These are phyloP conservation scores for Friedmanniomyces simplex DNA, from an alignment of 495 filamentous ascomycete species.

Conservation along the genomic window DNA sequence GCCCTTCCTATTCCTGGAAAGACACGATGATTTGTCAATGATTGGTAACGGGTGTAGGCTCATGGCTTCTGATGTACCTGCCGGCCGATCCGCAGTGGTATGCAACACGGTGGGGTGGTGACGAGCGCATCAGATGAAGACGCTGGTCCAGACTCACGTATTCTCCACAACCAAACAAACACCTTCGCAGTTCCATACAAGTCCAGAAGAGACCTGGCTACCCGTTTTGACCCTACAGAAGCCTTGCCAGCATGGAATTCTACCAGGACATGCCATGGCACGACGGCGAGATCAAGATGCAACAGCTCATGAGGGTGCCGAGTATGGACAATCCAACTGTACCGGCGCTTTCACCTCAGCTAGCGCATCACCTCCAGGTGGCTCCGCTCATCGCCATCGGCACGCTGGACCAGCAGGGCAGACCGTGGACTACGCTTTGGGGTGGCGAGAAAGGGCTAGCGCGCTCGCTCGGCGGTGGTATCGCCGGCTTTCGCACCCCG, in stretches of 20 bases:
- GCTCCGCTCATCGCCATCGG: conserved; percentile 63
- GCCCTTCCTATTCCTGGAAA: neutral
- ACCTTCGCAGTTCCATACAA: too few species aligned
- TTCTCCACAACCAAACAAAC: too few species aligned
- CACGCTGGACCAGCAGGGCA: conserved; percentile 48
- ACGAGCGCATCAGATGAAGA: too few species aligned
- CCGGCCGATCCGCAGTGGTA: too few species aligned
- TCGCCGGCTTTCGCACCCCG: conserved; percentile 49
- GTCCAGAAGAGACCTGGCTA: too few species aligned
- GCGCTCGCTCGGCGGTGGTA: conserved; percentile 42
- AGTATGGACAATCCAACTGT: conserved; percentile 50
- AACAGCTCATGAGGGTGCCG: conserved; percentile 38
- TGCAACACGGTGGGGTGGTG: too few species aligned
- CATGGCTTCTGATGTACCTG: too few species aligned
- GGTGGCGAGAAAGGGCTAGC: conserved; percentile 61
- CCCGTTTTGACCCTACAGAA: too few species aligned
- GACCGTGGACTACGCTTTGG: conserved; percentile 67
- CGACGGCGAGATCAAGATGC: conserved; percentile 43
- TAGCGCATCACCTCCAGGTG: conserved; percentile 41
- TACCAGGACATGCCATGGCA: conserved; percentile 38
- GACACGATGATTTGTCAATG: too few species aligned
- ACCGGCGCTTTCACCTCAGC: conserved; percentile 42
- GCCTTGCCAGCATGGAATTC: conserved; percentile 32
- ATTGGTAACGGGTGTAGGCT: too few species aligned
- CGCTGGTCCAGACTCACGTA: too few species aligned